Conservation (phyloP, 305 asterid species). For the Solanum hybrid region DNA sequence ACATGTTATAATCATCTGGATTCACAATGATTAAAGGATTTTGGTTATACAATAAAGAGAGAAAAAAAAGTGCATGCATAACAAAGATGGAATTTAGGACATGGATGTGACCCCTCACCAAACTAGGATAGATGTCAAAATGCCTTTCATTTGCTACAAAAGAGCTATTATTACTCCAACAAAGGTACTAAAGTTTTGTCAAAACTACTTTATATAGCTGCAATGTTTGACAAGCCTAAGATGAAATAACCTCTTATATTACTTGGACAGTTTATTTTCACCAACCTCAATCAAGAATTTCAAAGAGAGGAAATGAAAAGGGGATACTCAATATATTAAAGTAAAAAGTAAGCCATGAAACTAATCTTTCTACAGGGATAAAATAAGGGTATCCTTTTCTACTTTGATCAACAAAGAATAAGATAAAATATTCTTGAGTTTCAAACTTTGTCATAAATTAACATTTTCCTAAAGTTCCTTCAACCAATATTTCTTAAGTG, state of each 20-base stretch:
- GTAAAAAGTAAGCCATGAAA: background rate
- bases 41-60: background rate
- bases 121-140: background rate
- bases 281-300: slow-evolving; percentile 1
- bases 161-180: background rate
- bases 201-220: background rate
- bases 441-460: background rate
- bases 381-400: background rate
- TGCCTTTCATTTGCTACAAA: background rate
- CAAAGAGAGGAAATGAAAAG: background rate
- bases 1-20: background rate
- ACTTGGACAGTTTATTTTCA: background rate
- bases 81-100: background rate
- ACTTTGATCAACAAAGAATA: background rate
- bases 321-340: background rate
- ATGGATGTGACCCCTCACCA: slow-evolving; percentile 4
- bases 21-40: background rate
- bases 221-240: background rate
- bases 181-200: background rate
- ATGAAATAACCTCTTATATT: background rate
- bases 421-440: background rate
- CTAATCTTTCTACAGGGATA: background rate
- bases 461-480: no score
- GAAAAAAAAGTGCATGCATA: background rate
- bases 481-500: no score